Evolutionary conservation across 106 monocot genomes (phyloP).

Genomic region (Narthecium ossifragum): DNA sequence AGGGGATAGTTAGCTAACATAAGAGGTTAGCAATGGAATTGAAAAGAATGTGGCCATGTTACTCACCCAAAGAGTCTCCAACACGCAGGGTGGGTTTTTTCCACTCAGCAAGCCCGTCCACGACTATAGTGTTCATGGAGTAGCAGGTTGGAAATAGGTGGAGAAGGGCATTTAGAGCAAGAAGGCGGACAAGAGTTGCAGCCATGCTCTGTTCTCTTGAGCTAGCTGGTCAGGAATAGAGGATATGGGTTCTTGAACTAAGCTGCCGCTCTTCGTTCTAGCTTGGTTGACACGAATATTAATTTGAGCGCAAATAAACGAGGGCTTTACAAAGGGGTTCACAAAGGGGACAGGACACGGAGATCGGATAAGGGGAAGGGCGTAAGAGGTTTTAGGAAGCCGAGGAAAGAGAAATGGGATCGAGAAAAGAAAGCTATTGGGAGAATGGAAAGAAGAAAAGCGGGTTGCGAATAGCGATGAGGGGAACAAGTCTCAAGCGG

Average conservation of each 20-base stretch:
- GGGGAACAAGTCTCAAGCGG: not conserved
- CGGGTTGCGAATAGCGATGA: slow-evolving; percentile 8
- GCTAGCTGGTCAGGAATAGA: too few relatives aligned
- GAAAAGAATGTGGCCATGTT: not conserved
- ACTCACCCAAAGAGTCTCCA: slow-evolving; percentile 25
- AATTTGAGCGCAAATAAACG: too few relatives aligned
- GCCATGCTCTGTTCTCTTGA: slow-evolving; percentile 6
- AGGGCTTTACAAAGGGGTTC: too few relatives aligned
- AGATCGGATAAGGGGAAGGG: not conserved
- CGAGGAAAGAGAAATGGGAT: not conserved
- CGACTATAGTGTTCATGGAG: not conserved
- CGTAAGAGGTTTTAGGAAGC: not conserved
- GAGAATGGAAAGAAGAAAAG: slow-evolving; percentile 1
- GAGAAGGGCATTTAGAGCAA: not conserved
- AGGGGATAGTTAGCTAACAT: not conserved
- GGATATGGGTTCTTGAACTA: too few relatives aligned
- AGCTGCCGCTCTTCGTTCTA: too few relatives aligned
- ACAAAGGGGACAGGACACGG: too few relatives aligned
- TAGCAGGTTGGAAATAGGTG: not conserved
- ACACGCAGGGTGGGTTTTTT: slow-evolving; percentile 10
- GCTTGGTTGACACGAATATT: too few relatives aligned
- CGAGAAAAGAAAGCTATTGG: not conserved
- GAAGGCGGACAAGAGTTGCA: slow-evolving; percentile 15
- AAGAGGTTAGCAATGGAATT: too few relatives aligned
- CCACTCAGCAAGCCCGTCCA: slow-evolving; percentile 10